These are phyloP conservation scores for Pyrenophora tritici-repentis DNA, from an alignment of 2,329 filamentous ascomycete genomes.

Conservation along the genomic window DNA sequence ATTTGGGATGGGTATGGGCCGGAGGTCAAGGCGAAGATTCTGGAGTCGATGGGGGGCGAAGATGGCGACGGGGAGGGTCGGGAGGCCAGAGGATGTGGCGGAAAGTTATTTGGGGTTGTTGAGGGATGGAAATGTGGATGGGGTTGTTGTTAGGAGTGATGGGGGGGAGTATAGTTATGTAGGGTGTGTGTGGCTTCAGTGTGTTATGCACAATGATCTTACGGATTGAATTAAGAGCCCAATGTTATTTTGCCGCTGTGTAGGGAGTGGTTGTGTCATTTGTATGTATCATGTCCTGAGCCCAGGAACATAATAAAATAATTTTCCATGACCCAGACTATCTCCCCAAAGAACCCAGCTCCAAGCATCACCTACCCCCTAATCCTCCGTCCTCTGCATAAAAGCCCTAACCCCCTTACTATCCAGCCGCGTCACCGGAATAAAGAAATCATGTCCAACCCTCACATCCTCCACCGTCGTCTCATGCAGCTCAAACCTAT, in stretches of 20 bases:
- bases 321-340: too few relatives aligned
- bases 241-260: too few relatives aligned
- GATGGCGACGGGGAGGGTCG: conserved; percentile 36
- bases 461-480: conserved; percentile 38
- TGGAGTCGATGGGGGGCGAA: conserved; percentile 25
- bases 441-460: conserved; percentile 48
- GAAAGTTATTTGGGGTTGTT: conserved; percentile 57
- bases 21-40: conserved; percentile 30
- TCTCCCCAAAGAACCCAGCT: too few relatives aligned
- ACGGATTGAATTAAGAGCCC: too few relatives aligned
- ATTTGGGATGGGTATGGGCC: conserved; percentile 45
- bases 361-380: not conserved
- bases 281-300: too few relatives aligned
- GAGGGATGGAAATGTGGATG: conserved; percentile 54
- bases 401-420: conserved; percentile 46
- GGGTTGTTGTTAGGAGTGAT: conserved; percentile 52
- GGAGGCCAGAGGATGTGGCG: conserved; percentile 39
- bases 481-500: conserved; percentile 39
- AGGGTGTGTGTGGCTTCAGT: not conserved
- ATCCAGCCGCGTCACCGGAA: conserved; percentile 39
- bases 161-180: conserved; percentile 39
- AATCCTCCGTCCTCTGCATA: conserved; percentile 29
- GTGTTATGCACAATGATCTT: not conserved
- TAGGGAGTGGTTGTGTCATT: too few relatives aligned
- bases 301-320: too few relatives aligned